Evolutionary conservation across 805 yeast species (phyloP).

Genomic region (Candida peoriensis): DNA sequence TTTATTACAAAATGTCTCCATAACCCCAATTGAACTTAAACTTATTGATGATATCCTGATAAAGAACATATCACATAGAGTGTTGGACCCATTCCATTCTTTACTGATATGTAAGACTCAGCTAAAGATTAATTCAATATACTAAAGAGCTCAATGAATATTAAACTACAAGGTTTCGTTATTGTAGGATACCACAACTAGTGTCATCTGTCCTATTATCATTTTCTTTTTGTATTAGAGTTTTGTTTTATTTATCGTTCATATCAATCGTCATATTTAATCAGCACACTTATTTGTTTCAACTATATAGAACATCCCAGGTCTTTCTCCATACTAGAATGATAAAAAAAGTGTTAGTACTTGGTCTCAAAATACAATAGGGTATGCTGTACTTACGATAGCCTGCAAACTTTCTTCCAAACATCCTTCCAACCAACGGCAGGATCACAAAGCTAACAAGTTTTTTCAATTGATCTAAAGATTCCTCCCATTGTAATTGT

Average conservation of each 20-base stretch:
- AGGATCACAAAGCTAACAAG: conserved; percentile 54
- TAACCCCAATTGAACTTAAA: conserved; percentile 10
- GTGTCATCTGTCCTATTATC: background rate
- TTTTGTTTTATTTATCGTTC: background rate
- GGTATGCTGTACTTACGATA: conserved; percentile 8
- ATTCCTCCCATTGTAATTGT: conserved; percentile 72
- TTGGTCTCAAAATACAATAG: background rate
- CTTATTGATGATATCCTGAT: conserved; percentile 18
- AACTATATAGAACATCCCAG: conserved; percentile 16
- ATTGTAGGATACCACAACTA: background rate
- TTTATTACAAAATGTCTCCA: background rate
- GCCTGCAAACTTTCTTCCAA: conserved; percentile 58
- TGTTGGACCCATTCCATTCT: conserved; percentile 20
- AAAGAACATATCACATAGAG: conserved; percentile 17
- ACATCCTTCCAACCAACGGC: conserved; percentile 61
- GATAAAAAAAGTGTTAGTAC: conserved; percentile 2
- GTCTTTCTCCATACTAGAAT: conserved; percentile 18
- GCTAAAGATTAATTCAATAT: no score
- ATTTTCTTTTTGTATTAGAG: conserved; percentile 3
- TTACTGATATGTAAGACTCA: conserved; percentile 9
- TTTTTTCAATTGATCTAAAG: conserved; percentile 52
- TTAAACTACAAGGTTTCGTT: background rate
- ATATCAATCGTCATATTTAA: background rate
- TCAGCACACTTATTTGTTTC: background rate
- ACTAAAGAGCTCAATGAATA: no score